A percentile compares a stretch with the other conserved stretches of the same genome.
These are phyloP conservation scores for Myxozyma kluyveri DNA, from an alignment of 805 yeast genomes.

Conservation along the genomic window DNA sequence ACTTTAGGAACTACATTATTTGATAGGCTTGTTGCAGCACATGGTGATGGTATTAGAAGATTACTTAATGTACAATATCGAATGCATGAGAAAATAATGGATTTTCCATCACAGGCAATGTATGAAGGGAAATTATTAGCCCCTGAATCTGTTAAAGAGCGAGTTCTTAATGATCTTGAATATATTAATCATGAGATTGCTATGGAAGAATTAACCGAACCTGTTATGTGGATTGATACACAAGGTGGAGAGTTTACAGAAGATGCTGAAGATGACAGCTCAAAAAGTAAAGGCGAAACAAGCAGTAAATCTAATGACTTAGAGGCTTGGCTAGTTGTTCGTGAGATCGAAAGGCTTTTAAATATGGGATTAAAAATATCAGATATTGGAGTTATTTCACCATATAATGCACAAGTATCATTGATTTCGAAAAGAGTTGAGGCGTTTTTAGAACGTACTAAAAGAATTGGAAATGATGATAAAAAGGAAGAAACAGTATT, in stretches of 20 bases:
- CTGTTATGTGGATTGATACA: conserved; percentile 84
- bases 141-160: conserved; percentile 50
- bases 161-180: conserved; percentile 56
- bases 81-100: conserved; percentile 78
- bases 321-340: conserved; percentile 62
- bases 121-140: conserved; percentile 66
- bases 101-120: conserved; percentile 65
- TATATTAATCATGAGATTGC: conserved; percentile 52
- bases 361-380: conserved; percentile 51
- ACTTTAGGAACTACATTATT: conserved; percentile 67
- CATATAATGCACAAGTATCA: conserved; percentile 84
- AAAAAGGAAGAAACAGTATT: conserved; percentile 42
- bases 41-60: conserved; percentile 50
- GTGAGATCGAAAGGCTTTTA: conserved; percentile 55
- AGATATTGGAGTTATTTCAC: conserved; percentile 82
- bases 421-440: conserved; percentile 50
- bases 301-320: conserved; percentile 70
- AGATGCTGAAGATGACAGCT: conserved; percentile 42
- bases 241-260: conserved; percentile 86
- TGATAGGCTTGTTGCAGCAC: conserved; percentile 63
- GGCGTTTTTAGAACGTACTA: conserved; percentile 22
- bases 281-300: conserved; percentile 23
- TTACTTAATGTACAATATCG: conserved; percentile 79
- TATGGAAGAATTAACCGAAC: conserved; percentile 42
- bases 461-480: conserved; percentile 34